phyloP scores from a whole-genome alignment of 495 filamentous ascomycete genomes.

The Penicillium manginii region DNA sequence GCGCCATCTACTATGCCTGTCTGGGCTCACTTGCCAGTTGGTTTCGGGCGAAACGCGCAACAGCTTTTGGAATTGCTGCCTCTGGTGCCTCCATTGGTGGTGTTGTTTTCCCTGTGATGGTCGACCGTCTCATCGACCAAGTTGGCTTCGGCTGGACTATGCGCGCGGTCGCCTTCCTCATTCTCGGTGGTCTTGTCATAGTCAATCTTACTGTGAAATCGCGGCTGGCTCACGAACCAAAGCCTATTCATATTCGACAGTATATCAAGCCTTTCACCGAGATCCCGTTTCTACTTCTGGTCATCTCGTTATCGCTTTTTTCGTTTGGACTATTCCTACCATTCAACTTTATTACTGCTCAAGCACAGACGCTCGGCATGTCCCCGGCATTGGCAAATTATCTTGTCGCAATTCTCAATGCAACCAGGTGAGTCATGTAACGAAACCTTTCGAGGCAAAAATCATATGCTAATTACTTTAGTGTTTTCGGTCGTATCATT shows the following conservation, averaged over 20 bases:
- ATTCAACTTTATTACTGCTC: slow-evolving; percentile 33
- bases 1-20: slow-evolving; percentile 25
- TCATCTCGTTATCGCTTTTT: slow-evolving; percentile 37
- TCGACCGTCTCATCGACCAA: not conserved
- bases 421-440: slow-evolving; percentile 24
- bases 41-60: slow-evolving; percentile 53
- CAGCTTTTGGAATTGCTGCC: slow-evolving; percentile 52
- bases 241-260: slow-evolving; percentile 20
- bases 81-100: slow-evolving; percentile 56
- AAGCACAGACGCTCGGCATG: slow-evolving; percentile 32
- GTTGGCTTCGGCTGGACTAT: not conserved
- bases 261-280: slow-evolving; percentile 58
- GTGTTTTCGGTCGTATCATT: slow-evolving; percentile 36
- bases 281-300: slow-evolving; percentile 54
- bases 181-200: slow-evolving; percentile 33
- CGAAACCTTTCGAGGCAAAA: too few species aligned
- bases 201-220: slow-evolving; percentile 34
- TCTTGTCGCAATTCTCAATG: slow-evolving; percentile 38
- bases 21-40: slow-evolving; percentile 42
- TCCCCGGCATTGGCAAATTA: slow-evolving; percentile 29
- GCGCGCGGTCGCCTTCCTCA: slow-evolving; percentile 31
- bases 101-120: slow-evolving; percentile 30
- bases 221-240: slow-evolving; percentile 23
- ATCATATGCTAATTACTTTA: not conserved
- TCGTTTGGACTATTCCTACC: slow-evolving; percentile 38